Evolutionary conservation across 768 basidiomycete genomes (phyloP).

Genomic region (Tylopilus vinaceipallidus): DNA sequence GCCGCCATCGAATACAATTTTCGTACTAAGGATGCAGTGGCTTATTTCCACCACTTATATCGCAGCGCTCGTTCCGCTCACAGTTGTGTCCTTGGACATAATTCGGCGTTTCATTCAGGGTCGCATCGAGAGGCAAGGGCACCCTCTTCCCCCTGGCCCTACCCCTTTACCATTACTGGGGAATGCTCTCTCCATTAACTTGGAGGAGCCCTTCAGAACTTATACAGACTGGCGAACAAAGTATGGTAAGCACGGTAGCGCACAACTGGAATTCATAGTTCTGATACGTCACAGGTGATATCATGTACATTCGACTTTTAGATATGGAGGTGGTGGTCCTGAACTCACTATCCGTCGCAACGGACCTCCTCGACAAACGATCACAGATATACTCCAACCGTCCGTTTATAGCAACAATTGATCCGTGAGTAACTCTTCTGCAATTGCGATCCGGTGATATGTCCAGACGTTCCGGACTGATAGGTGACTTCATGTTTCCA

Average conservation of each 20-base stretch:
- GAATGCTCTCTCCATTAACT: slow-evolving; percentile 15
- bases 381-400: slow-evolving; percentile 51
- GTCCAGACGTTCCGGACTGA: no score
- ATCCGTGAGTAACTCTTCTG: slow-evolving; percentile 16
- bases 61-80: slow-evolving; percentile 1
- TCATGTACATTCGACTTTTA: slow-evolving; percentile 50
- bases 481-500: background rate
- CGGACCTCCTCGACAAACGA: slow-evolving; percentile 47
- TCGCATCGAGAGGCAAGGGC: slow-evolving; percentile 11
- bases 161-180: slow-evolving; percentile 19
- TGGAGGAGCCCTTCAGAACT: slow-evolving; percentile 12
- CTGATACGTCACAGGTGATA: slow-evolving; percentile 31
- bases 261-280: background rate
- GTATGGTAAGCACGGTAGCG: slow-evolving; percentile 12
- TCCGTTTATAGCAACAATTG: slow-evolving; percentile 31
- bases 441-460: no score
- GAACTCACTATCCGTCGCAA: slow-evolving; percentile 40
- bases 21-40: slow-evolving; percentile 6
- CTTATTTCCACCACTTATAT: slow-evolving; percentile 6
- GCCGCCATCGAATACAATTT: background rate
- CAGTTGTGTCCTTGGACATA: background rate
- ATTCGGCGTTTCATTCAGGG: slow-evolving; percentile 3
- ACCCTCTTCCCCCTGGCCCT: slow-evolving; percentile 19
- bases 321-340: slow-evolving; percentile 45
- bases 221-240: slow-evolving; percentile 18